phyloP scores from a whole-genome alignment of 768 basidiomycete species.

The Sporobolomyces roseus region DNA sequence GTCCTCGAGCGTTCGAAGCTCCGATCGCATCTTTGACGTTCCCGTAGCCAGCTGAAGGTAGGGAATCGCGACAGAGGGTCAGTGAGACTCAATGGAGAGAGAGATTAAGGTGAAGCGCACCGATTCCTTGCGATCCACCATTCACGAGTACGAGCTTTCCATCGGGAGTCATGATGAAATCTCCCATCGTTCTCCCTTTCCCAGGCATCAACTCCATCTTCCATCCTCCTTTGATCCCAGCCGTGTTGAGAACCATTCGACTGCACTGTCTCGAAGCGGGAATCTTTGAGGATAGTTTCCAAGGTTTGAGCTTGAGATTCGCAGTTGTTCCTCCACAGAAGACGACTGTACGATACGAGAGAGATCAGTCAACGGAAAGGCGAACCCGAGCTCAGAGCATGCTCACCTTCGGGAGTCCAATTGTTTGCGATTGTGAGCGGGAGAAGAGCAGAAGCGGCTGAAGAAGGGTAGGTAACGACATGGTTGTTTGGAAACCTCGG shows the following conservation, averaged over 20 bases:
- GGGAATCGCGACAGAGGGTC: no score
- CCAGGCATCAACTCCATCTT: slow-evolving; percentile 48
- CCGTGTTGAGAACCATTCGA: slow-evolving; percentile 49
- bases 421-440: slow-evolving; percentile 85
- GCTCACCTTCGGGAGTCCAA: slow-evolving; percentile 55
- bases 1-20: slow-evolving; percentile 58
- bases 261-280: slow-evolving; percentile 50
- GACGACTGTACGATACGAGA: no score
- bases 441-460: slow-evolving; percentile 81
- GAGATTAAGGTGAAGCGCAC: no score
- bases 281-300: slow-evolving; percentile 30
- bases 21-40: no score
- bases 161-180: slow-evolving; percentile 61
- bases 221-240: slow-evolving; percentile 48
- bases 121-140: slow-evolving; percentile 33
- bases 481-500: slow-evolving; percentile 51
- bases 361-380: no score
- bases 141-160: slow-evolving; percentile 54
- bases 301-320: slow-evolving; percentile 29
- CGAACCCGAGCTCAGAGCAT: no score
- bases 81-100: no score
- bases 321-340: slow-evolving; percentile 73
- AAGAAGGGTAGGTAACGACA: slow-evolving; percentile 63
- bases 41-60: no score
- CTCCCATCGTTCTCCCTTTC: slow-evolving; percentile 49